These are phyloP conservation scores for Coprinopsis cinerea DNA, from an alignment of 768 basidiomycete species.

Conservation along the genomic window DNA sequence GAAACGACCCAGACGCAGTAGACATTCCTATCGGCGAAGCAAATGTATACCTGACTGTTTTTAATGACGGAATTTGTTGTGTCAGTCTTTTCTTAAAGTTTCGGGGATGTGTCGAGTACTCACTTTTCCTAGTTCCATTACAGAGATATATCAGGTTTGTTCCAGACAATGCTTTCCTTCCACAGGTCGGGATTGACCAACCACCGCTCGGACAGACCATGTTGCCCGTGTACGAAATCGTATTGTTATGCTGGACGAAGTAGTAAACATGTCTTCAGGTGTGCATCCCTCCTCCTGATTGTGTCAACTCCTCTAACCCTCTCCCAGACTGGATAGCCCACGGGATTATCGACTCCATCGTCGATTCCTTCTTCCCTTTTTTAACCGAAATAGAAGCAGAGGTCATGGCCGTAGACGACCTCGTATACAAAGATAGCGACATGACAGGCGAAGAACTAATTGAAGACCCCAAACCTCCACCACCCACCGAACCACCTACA, in stretches of 20 bases:
- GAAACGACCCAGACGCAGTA: conserved; percentile 20
- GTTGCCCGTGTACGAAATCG: conserved; percentile 68
- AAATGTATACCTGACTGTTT: conserved; percentile 86
- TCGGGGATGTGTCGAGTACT: conserved; percentile 2
- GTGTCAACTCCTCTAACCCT: neutral
- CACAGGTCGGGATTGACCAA: conserved; percentile 3
- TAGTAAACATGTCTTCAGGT: conserved; percentile 70
- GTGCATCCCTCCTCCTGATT: conserved; percentile 15
- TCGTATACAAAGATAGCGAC: conserved; percentile 43
- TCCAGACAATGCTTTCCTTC: conserved; percentile 6
- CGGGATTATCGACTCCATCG: conserved; percentile 86
- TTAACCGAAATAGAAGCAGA: conserved; percentile 77
- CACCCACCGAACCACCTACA: neutral
- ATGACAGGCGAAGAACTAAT: neutral
- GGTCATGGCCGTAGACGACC: conserved; percentile 67
- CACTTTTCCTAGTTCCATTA: conserved; percentile 72
- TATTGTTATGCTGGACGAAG: conserved; percentile 56
- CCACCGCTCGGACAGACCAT: conserved; percentile 59
- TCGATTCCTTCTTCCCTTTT: conserved; percentile 89
- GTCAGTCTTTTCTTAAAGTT: conserved; percentile 32
- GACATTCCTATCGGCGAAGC: conserved; percentile 61
- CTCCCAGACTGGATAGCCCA: conserved; percentile 88
- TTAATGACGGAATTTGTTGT: conserved; percentile 79
- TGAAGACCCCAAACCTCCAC: neutral
- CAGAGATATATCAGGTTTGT: conserved; percentile 66